Percentiles rank a stretch among this genome's conserved stretches.
These are phyloP conservation scores for Musa itinerans DNA, from an alignment of 176 grass and related monocot genomes.

Conservation along the genomic window DNA sequence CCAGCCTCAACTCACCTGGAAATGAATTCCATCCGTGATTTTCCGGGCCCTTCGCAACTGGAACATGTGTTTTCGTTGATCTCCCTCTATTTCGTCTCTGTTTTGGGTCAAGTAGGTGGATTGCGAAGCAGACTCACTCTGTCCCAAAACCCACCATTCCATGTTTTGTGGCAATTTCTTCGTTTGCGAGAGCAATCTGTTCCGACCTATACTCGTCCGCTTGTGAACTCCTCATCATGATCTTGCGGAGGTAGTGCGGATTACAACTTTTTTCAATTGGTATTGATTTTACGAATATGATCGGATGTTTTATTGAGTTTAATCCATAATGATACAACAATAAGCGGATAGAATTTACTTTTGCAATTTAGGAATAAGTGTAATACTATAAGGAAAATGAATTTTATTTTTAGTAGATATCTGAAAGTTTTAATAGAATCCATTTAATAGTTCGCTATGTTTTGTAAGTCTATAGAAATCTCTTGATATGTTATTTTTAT, in stretches of 20 bases:
- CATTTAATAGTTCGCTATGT: no score
- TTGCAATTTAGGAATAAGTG: no score
- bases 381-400: no score
- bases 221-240: constrained; percentile 20
- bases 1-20: constrained; percentile 61
- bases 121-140: constrained; percentile 60
- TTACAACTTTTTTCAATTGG: neutral
- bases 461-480: no score
- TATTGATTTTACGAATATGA: neutral
- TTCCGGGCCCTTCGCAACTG: constrained; percentile 51
- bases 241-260: constrained; percentile 29
- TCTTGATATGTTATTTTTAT: no score
- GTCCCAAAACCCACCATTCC: constrained; percentile 31
- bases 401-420: no score
- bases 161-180: constrained; percentile 89
- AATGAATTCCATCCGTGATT: constrained; percentile 46
- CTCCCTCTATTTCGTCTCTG: neutral
- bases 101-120: neutral
- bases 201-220: neutral
- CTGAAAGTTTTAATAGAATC: no score
- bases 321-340: no score
- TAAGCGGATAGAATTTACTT: no score
- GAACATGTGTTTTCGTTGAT: neutral
- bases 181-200: constrained; percentile 45
- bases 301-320: no score